Conservation (phyloP, 129 eudicot species). For the Helichrysum umbraculigerum region DNA sequence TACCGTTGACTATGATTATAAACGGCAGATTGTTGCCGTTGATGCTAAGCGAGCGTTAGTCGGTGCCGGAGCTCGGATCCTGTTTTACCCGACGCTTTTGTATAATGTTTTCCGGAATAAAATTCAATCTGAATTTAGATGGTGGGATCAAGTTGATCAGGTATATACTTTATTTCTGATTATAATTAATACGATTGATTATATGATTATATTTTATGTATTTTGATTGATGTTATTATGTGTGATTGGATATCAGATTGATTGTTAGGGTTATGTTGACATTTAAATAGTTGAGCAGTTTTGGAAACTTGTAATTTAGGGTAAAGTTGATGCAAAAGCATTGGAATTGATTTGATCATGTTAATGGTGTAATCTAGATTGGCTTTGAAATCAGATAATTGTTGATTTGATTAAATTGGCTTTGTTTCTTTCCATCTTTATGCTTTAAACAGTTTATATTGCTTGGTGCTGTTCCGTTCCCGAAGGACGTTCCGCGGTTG, state of each 20-base stretch:
- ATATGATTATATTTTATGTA: not conserved
- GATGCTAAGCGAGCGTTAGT: slow-evolving; percentile 85
- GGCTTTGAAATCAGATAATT: not conserved
- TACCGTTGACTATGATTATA: slow-evolving; percentile 30
- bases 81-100: slow-evolving; percentile 87
- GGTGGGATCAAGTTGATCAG: slow-evolving; percentile 98
- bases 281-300: not conserved
- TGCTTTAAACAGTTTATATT: slow-evolving; percentile 60
- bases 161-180: slow-evolving; percentile 21
- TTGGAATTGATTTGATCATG: not conserved
- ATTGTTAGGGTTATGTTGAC: not conserved
- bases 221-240: not conserved
- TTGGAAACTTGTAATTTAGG: not conserved
- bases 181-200: not conserved
- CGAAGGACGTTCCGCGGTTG: slow-evolving; percentile 72
- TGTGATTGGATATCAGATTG: not conserved
- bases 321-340: not conserved
- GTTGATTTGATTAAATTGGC: not conserved
- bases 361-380: not conserved
- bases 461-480: slow-evolving; percentile 95
- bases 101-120: slow-evolving; percentile 83
- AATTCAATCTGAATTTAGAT: slow-evolving; percentile 71
- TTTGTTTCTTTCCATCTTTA: slow-evolving; percentile 13
- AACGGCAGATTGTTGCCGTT: slow-evolving; percentile 46
- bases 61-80: slow-evolving; percentile 92